Conservation (phyloP, 352 stramenopile genomes). For the Pythium plurisporium region DNA sequence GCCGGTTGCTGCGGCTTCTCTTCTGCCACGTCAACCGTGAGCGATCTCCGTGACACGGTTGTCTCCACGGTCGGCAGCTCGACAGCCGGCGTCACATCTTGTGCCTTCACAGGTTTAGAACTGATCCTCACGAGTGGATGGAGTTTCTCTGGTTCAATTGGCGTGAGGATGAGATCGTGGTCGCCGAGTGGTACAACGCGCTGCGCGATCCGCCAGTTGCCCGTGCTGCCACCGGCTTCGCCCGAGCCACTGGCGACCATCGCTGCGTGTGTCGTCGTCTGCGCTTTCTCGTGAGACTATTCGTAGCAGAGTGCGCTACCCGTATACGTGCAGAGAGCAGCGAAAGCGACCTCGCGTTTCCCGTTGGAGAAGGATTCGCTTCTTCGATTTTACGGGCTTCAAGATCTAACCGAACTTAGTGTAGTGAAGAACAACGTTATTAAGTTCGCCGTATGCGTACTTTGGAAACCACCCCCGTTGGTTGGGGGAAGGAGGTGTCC, state of each 20-base stretch:
- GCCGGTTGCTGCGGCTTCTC: background rate
- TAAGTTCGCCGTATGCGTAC: background rate
- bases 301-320: slow-evolving; percentile 7
- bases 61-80: background rate
- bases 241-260: background rate
- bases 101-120: background rate
- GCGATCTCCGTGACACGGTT: background rate
- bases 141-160: slow-evolving; percentile 27
- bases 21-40: background rate
- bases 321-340: background rate
- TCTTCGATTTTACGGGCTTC: too few relatives aligned
- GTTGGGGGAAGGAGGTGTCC: background rate
- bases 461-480: background rate
- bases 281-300: background rate
- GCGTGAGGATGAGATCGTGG: slow-evolving; percentile 18
- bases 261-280: background rate
- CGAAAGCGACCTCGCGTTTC: background rate
- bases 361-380: background rate
- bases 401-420: too few relatives aligned
- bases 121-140: slow-evolving; percentile 33
- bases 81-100: background rate
- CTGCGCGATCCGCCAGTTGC: slow-evolving; percentile 40
- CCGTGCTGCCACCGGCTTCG: background rate
- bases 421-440: too few relatives aligned
- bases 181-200: slow-evolving; percentile 28